Base-by-base conservation (phyloP, 148 eudicot species). In the Polygonum maritimum region DNA sequence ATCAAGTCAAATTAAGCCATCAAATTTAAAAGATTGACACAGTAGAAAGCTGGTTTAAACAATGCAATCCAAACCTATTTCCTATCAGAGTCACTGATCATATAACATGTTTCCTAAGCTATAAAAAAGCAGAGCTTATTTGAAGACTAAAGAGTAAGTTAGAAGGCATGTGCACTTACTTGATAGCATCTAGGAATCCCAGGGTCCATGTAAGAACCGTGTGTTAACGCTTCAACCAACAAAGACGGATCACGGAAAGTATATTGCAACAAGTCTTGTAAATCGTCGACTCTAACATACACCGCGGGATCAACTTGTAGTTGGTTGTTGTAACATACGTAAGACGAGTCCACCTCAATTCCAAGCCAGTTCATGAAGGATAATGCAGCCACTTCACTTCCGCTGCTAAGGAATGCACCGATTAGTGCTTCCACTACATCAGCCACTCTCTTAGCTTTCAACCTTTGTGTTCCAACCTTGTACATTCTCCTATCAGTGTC, bases 341-440 rank as follows among this genome's bases (percentile, higher is more conserved):
- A 62, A 7, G 77, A 77, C 48, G 87, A 84, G 21, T 90, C 94
- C 11, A 89, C 90, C 54, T 83, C 79, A 33, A 95, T 87, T 21
- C 98, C 98, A 7, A 95, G 86, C 97, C 97, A 95, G 35, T 77
- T 71, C 96, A 95, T 85, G 51, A 95, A 92, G 13, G 78, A 76
- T 18, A 92, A 60, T 6, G 97, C 96, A 1, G 94, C 92, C 26
- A 16, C 5, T 87, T 95, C 94, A 26, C 96, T 96, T 15, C 87
- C 89, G 0, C 86, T 51, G 73, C 87, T 88, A 21, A 95, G 90
- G 72, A 82, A 92, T 33, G 89, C 97, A 70, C 99, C 98, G 69
- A 95, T 92, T 51, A 95, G 70, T 69, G 99, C 99, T 86, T 95
- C 97, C 9, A 86, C 91, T n/a, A 86, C 97, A 83, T 95, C 97